Base-by-base conservation (phyloP, 2,329 filamentous ascomycete genomes). In the Aspergillus fructus region DNA sequence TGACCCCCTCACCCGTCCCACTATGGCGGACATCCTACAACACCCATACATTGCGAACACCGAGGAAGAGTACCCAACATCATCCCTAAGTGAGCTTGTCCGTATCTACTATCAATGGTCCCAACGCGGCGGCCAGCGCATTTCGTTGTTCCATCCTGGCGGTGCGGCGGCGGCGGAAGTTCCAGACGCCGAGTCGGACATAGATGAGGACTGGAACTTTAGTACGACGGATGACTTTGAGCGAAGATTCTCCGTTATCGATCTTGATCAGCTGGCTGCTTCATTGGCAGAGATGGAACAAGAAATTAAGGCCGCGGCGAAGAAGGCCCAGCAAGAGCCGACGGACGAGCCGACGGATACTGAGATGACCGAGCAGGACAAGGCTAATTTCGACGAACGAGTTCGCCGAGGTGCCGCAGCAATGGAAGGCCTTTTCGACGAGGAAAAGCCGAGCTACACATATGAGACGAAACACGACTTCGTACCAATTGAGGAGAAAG, bases 201-300 rank as follows among this genome's bases (percentile, higher is more conserved):
- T 74, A 1, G 76, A 79, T 3, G 81, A 84, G 41, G 83, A 85
- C 60, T 88, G 85, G 85, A 86, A 85, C 56, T 88, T 88, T 66
- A 87, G 84, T 63, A 85, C 83, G 5, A 86, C 84, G 2, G 83
- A 84, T 61, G 81, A 83, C 13, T 87, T 87, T 62, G 82, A 87
- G 60, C 74, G 77, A 55, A 68, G 79, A 34, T 78, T 80, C 49
- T 80, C 79, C 2, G 74, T 79, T 42, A 74, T 81, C 47, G 72
- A 77, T 59, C 61, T 78, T 8, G 73, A 79, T 60, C 72, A 79
- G 57, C 70, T 81, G 39, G 71, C 73, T 13, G 79, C 80, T 50
- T 79, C 79, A 1, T 71, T 81, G 49, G 74, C 76, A 15, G 72
- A 75, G 45, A 64, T 78, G 53, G 73, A 79, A 66, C 65, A 76